Evolutionary conservation across 192 early-diverging fungal genomes (phyloP).

Genomic region (Phycomyces blakesleeanus): DNA sequence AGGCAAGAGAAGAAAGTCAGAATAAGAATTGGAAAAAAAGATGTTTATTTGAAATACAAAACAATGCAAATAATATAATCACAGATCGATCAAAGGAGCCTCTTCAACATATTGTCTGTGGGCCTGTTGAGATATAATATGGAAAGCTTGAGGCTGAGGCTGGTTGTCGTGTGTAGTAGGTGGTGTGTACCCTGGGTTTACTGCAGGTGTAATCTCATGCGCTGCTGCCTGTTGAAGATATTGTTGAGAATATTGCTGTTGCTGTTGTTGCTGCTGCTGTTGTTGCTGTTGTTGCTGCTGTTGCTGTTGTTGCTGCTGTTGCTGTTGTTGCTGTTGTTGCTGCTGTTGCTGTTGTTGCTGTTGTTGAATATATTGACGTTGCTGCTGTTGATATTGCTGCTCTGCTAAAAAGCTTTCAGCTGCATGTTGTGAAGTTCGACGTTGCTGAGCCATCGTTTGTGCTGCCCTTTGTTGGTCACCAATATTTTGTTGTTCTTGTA

Average conservation of each 20-base stretch:
- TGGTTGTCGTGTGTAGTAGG: background rate
- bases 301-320: conserved; percentile 10
- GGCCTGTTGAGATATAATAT: conserved; percentile 10
- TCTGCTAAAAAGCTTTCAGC: background rate
- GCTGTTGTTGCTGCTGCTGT: background rate
- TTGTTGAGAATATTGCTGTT: background rate
- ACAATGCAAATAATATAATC: background rate
- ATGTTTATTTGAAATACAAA: background rate
- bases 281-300: conserved; percentile 21
- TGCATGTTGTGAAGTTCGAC: background rate
- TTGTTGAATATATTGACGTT: conserved; percentile 3
- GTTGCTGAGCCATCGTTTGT: too few species aligned
- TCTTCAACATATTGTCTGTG: conserved; percentile 23
- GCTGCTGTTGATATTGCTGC: background rate
- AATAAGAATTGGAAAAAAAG: conserved; percentile 3
- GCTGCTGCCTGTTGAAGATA: conserved; percentile 3
- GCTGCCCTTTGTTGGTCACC: background rate
- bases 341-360: background rate
- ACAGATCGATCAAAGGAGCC: conserved; percentile 30
- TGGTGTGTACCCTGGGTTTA: background rate
- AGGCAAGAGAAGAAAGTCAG: conserved; percentile 35
- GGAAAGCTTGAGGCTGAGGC: background rate
- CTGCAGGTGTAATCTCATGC: background rate
- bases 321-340: background rate
- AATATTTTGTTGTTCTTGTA: too few species aligned